These are phyloP conservation scores for Eucalyptus regnans DNA, from an alignment of 345 rosid genomes.

Conservation along the genomic window DNA sequence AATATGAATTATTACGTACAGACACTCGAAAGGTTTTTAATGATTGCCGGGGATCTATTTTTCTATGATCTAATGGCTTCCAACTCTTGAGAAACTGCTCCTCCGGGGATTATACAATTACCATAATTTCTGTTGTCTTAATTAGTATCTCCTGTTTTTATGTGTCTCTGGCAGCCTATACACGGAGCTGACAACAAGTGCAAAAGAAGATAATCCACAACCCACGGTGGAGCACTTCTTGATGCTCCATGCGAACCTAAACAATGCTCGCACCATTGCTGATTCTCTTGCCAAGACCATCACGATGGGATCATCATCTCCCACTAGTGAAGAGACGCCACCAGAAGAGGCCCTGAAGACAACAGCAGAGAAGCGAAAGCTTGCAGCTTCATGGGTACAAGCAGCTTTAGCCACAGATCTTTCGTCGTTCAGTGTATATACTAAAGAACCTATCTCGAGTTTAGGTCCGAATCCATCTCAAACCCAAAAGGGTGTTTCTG, in stretches of 20 bases:
- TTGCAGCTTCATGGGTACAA: conserved; percentile 79
- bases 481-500: conserved; percentile 16
- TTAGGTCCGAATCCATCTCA: conserved; percentile 5
- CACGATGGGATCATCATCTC: conserved; percentile 21
- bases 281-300: conserved; percentile 49
- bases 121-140: not conserved
- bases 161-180: conserved; percentile 39
- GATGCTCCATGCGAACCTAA: conserved; percentile 55
- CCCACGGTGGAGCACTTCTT: conserved; percentile 86
- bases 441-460: conserved; percentile 20
- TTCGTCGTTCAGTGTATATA: conserved; percentile 62
- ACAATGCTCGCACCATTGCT: conserved; percentile 32
- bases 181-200: conserved; percentile 54
- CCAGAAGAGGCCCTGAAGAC: conserved; percentile 65
- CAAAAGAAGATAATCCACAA: conserved; percentile 84
- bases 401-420: conserved; percentile 78
- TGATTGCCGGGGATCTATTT: not conserved
- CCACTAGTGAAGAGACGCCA: conserved; percentile 37
- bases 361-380: conserved; percentile 48
- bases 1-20: not conserved
- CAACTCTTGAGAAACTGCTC: not conserved
- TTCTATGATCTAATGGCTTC: not conserved
- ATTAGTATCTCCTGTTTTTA: not conserved
- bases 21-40: not conserved
- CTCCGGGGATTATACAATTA: not conserved